Conservation (phyloP, 805 yeast genomes). For the Lachancea fermentati region DNA sequence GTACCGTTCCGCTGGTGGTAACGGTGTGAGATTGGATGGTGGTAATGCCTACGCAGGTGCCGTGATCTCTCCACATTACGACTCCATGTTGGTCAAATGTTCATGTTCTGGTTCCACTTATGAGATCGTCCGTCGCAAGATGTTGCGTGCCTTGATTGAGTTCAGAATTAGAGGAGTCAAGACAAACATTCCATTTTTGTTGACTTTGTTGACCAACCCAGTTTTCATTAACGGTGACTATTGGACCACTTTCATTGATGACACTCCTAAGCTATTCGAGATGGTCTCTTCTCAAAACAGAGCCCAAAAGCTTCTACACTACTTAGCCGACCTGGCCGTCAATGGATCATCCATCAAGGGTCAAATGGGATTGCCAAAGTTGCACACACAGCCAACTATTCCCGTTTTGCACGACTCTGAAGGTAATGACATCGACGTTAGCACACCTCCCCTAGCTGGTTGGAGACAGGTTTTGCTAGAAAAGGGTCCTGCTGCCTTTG, state of each 20-base stretch:
- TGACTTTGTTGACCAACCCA: slow-evolving; percentile 85
- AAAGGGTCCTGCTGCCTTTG: slow-evolving; percentile 86
- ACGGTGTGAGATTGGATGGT: slow-evolving; percentile 98
- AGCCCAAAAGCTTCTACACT: slow-evolving; percentile 88
- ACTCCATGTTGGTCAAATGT: slow-evolving; percentile 96
- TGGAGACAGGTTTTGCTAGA: slow-evolving; percentile 87
- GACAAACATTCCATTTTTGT: slow-evolving; percentile 93
- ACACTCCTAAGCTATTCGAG: slow-evolving; percentile 92
- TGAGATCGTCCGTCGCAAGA: slow-evolving; percentile 95
- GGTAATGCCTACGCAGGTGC: slow-evolving; percentile 98
- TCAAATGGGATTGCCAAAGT: slow-evolving; percentile 87
- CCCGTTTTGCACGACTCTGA: slow-evolving; percentile 63
- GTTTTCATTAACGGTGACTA: slow-evolving; percentile 81
- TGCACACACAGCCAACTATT: slow-evolving; percentile 64
- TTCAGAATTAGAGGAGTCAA: slow-evolving; percentile 98
- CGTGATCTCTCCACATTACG: slow-evolving; percentile 93
- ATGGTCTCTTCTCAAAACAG: slow-evolving; percentile 94
- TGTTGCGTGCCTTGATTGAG: slow-evolving; percentile 94
- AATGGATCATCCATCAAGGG: slow-evolving; percentile 96
- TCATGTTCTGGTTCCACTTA: slow-evolving; percentile 95
- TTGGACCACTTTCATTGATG: slow-evolving; percentile 99
- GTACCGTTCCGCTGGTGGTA: slow-evolving; percentile 98
- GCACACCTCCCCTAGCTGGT: slow-evolving; percentile 54
- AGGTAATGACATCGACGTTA: slow-evolving; percentile 58
- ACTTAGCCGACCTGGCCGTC: slow-evolving; percentile 89